These are phyloP conservation scores for Agaricales sp. DNA, from an alignment of 1,284 basidiomycete species.

Conservation along the genomic window DNA sequence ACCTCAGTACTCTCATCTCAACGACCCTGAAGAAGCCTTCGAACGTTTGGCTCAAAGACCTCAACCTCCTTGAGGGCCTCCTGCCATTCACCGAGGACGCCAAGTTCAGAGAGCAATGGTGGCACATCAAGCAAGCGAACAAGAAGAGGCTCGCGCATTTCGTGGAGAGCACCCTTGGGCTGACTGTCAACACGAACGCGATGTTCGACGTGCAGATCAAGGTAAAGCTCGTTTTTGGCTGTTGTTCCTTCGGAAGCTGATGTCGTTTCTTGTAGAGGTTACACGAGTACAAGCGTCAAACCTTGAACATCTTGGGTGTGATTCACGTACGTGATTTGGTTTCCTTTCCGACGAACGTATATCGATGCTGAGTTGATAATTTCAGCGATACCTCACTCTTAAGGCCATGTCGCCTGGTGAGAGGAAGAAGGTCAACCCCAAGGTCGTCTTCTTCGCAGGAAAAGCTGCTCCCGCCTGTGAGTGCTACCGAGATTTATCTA, in stretches of 20 bases:
- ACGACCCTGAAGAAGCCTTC: constrained; percentile 70
- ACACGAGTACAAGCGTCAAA: constrained; percentile 89
- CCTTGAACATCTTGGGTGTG: constrained; percentile 77
- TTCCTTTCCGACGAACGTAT: too few species aligned
- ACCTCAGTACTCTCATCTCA: constrained; percentile 75
- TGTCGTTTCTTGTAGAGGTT: constrained; percentile 38
- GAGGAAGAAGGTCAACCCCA: constrained; percentile 70
- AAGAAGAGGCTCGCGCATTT: constrained; percentile 77
- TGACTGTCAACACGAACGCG: constrained; percentile 66
- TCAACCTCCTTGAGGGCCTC: constrained; percentile 60
- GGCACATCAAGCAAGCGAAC: constrained; percentile 76
- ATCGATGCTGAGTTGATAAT: constrained; percentile 6
- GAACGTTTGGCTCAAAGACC: constrained; percentile 71
- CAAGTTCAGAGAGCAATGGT: constrained; percentile 71
- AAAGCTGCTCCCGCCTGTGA: constrained; percentile 77
- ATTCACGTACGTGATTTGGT: constrained; percentile 52
- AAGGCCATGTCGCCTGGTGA: constrained; percentile 72
- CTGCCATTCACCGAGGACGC: constrained; percentile 61
- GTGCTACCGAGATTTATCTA: constrained; percentile 16
- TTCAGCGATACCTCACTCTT: constrained; percentile 68
- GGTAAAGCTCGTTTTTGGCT: constrained; percentile 26
- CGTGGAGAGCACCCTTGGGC: constrained; percentile 66
- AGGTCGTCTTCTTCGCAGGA: constrained; percentile 85
- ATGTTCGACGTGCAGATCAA: constrained; percentile 93
- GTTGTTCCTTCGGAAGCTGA: background rate